Percentiles rank a stretch among this genome's conserved stretches.
phyloP scores from a whole-genome alignment of 768 basidiomycete genomes.

The Lentinula raphanica region DNA sequence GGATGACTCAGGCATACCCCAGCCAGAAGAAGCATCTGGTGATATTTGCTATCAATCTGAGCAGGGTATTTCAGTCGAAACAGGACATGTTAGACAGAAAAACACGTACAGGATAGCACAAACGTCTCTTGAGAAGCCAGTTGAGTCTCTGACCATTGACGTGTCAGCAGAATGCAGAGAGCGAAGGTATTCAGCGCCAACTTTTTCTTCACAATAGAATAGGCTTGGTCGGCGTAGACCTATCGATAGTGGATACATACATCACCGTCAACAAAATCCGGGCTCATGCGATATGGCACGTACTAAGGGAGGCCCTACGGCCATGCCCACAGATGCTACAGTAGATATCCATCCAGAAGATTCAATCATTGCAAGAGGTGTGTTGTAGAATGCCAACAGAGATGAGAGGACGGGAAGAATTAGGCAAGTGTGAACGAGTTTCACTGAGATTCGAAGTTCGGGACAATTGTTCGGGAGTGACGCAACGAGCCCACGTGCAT shows the following conservation, averaged over 20 bases:
- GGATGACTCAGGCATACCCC: conserved; percentile 34
- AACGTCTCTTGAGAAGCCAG: conserved; percentile 82
- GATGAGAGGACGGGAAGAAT: no score
- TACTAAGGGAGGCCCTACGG: conserved; percentile 72
- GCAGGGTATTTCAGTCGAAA: not conserved
- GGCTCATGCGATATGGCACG: conserved; percentile 5
- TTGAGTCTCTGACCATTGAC: conserved; percentile 54
- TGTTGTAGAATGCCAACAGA: not conserved
- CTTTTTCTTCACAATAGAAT: conserved; percentile 79
- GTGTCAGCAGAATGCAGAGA: conserved; percentile 6
- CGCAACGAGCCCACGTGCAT: no score
- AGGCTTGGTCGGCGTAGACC: conserved; percentile 80
- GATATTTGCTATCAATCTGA: conserved; percentile 76
- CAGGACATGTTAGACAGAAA: not conserved
- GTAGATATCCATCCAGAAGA: conserved; percentile 53
- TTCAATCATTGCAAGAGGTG: not conserved
- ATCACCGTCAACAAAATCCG: not conserved
- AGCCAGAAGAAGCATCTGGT: conserved; percentile 91
- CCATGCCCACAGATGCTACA: conserved; percentile 74
- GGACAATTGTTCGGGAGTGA: no score
- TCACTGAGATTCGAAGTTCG: no score
- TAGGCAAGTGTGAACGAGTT: no score
- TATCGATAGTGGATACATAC: conserved; percentile 17
- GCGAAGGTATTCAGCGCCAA: conserved; percentile 13
- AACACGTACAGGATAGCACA: conserved; percentile 70